A percentile compares a stretch with the other conserved stretches of the same genome.
These are phyloP conservation scores for Astraeus odoratus DNA, from an alignment of 768 basidiomycete genomes.

Conservation along the genomic window DNA sequence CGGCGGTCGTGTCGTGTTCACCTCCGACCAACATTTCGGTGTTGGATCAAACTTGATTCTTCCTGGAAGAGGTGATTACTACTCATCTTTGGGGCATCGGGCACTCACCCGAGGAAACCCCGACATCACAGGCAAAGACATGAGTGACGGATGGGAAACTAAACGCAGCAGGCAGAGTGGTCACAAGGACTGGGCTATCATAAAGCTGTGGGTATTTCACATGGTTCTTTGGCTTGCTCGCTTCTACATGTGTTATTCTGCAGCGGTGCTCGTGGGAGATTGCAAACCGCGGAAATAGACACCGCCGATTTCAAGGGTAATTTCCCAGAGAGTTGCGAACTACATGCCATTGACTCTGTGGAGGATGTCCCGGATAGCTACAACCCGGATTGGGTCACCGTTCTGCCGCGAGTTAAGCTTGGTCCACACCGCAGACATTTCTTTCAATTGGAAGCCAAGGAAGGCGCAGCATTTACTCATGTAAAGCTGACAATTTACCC, in stretches of 20 bases:
- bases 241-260: background rate
- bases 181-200: conserved; percentile 88
- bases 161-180: conserved; percentile 73
- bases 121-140: conserved; percentile 56
- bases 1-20: conserved; percentile 76
- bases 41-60: conserved; percentile 85
- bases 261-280: conserved; percentile 67
- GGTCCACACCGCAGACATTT: conserved; percentile 88
- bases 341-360: conserved; percentile 48
- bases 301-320: conserved; percentile 96
- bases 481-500: conserved; percentile 86
- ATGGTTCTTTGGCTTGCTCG: background rate
- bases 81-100: background rate
- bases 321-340: conserved; percentile 82
- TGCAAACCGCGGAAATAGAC: conserved; percentile 83
- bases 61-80: conserved; percentile 68
- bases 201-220: conserved; percentile 63
- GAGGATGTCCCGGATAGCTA: conserved; percentile 32
- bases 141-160: conserved; percentile 99
- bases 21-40: conserved; percentile 94
- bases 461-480: conserved; percentile 63
- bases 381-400: conserved; percentile 53
- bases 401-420: conserved; percentile 73
- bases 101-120: conserved; percentile 1
- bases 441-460: conserved; percentile 72